These are phyloP conservation scores for Psilocybe cubensis DNA, from an alignment of 768 basidiomycete genomes.

Conservation along the genomic window DNA sequence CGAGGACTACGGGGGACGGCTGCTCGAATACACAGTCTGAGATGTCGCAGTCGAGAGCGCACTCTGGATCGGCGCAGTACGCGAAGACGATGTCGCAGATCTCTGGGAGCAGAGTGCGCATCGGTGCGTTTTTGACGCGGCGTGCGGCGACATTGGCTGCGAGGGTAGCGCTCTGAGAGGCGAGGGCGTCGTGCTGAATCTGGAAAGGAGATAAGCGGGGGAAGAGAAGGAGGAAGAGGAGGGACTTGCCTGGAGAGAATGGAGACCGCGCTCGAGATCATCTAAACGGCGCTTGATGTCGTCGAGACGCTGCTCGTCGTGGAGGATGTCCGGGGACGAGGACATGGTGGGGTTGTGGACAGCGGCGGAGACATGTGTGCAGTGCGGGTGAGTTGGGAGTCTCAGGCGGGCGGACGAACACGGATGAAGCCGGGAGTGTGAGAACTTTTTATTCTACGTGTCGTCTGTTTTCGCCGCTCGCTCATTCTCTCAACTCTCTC, in stretches of 20 bases:
- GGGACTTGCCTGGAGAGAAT: neutral
- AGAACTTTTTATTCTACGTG: slow-evolving; percentile 51
- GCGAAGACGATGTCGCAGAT: slow-evolving; percentile 23
- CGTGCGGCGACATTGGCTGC: slow-evolving; percentile 8
- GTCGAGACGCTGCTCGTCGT: neutral
- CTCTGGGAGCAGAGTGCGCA: slow-evolving; percentile 22
- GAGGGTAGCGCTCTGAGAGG: slow-evolving; percentile 14
- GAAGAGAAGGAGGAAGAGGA: neutral
- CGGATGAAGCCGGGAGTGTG: slow-evolving; percentile 55
- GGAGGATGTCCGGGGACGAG: neutral
- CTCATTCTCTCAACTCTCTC: slow-evolving; percentile 27
- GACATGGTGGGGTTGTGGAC: neutral
- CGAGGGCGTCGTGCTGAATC: slow-evolving; percentile 1
- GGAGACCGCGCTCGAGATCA: neutral
- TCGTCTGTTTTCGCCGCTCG: slow-evolving; percentile 37
- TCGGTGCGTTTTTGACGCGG: slow-evolving; percentile 15
- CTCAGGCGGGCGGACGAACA: slow-evolving; percentile 12
- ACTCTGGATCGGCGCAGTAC: slow-evolving; percentile 14
- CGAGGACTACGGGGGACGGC: slow-evolving; percentile 15
- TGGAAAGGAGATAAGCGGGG: neutral
- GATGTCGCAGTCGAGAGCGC: slow-evolving; percentile 9
- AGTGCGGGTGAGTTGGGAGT: too few species aligned
- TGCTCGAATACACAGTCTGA: neutral
- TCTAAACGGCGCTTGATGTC: neutral
- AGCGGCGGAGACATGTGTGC: too few species aligned